Evolutionary conservation across 192 early-diverging fungal species (phyloP).

Genomic region (Podila epigama): DNA sequence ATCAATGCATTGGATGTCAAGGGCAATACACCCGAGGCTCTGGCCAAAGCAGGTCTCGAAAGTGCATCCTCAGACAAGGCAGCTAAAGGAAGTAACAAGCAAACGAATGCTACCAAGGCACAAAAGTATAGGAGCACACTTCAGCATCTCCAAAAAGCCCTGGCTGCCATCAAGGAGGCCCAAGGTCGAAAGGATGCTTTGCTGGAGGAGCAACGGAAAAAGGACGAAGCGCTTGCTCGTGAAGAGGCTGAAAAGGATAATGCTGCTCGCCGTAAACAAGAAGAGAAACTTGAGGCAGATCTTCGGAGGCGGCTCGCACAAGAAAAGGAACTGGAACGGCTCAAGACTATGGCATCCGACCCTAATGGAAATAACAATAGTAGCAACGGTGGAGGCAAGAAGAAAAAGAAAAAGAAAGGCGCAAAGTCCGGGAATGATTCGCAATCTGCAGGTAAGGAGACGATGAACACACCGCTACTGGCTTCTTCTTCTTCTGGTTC

Average conservation of each 20-base stretch:
- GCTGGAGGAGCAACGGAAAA: conserved; percentile 58
- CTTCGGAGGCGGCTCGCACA: conserved; percentile 37
- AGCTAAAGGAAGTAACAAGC: conserved; percentile 16
- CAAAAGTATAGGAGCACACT: conserved; percentile 27
- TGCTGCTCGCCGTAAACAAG: conserved; percentile 46
- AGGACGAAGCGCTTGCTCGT: conserved; percentile 50
- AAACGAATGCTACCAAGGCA: conserved; percentile 17
- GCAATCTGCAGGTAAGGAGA: conserved; percentile 4
- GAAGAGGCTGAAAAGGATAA: conserved; percentile 49
- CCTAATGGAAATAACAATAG: conserved; percentile 36
- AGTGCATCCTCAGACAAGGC: conserved; percentile 34
- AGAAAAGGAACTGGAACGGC: conserved; percentile 49
- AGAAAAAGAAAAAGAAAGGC: conserved; percentile 27
- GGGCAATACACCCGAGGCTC: conserved; percentile 40
- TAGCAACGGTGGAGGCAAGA: conserved; percentile 16
- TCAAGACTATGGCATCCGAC: conserved; percentile 40
- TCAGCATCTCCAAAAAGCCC: conserved; percentile 42
- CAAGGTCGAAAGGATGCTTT: conserved; percentile 64
- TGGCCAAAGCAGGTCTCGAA: conserved; percentile 37
- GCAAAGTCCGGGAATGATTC: conserved; percentile 11
- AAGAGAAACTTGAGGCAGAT: conserved; percentile 50
- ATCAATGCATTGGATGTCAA: conserved; percentile 41
- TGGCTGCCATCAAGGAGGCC: conserved; percentile 27
- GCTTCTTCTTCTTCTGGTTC: neutral
- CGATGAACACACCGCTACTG: neutral